phyloP scores from a whole-genome alignment of 805 yeast species.

The Suhomyces prunicola region DNA sequence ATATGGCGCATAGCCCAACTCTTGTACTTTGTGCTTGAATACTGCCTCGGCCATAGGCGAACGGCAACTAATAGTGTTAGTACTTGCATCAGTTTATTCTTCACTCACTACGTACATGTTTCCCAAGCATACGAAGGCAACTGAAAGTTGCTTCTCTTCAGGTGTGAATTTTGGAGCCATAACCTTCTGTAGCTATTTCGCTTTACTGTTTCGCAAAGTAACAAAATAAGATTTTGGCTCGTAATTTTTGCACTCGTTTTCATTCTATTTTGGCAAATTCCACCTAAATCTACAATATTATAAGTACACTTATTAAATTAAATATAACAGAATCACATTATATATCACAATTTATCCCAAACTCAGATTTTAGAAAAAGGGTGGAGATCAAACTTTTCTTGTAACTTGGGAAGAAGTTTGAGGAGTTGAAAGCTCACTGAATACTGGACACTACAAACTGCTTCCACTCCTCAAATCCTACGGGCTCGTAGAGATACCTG shows the following conservation, averaged over 20 bases:
- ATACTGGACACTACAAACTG: slow-evolving; percentile 19
- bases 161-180: slow-evolving; percentile 15
- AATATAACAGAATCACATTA: neutral
- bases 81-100: neutral
- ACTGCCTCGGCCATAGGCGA: slow-evolving; percentile 99
- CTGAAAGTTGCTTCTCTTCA: slow-evolving; percentile 41
- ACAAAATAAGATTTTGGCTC: neutral
- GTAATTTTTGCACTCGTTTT: neutral
- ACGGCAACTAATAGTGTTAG: slow-evolving; percentile 56
- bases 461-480: slow-evolving; percentile 37
- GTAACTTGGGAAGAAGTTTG: neutral
- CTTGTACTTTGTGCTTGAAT: slow-evolving; percentile 60
- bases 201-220: neutral
- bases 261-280: neutral
- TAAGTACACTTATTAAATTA: neutral
- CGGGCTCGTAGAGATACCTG: slow-evolving; percentile 27
- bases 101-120: slow-evolving; percentile 57
- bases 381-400: neutral
- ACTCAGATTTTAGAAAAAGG: neutral
- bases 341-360: neutral
- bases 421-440: slow-evolving; percentile 4
- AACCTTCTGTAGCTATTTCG: neutral
- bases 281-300: neutral
- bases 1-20: slow-evolving; percentile 40
- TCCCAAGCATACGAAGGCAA: slow-evolving; percentile 89